Base-by-base conservation (phyloP, 2,329 filamentous ascomycete genomes). In the Niveomyces coronatus region DNA sequence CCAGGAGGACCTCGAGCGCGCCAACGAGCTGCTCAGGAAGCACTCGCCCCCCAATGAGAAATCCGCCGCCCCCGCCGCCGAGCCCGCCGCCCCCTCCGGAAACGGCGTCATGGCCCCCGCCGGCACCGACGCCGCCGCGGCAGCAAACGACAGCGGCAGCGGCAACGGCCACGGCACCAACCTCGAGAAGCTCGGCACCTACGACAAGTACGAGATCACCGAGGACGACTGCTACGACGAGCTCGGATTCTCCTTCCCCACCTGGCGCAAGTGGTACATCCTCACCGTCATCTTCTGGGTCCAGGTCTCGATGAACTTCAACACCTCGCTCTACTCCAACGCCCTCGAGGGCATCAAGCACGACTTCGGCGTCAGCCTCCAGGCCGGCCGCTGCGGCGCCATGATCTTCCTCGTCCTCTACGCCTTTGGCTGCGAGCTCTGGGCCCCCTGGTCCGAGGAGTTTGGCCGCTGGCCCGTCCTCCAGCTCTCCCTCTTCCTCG, bases 381-480 rank as follows among this genome's bases (percentile, higher is more conserved):
- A 85, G 55, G 76, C 72, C 4, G 83, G 79, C 4, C 74, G 83
- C 39, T 72, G 75, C 40, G 85, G 85, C 53, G 82, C 83, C 42
- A 80, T 83, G 62, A 74, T 87, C 45, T 91, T 89, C 62, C 62
- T 93, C 27, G 70, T 91, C 35, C 58, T 79, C 3, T 91, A 93
- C 55, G 85, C 84, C 26, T 88, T 91, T 54, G 85, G 85, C 24
- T 91, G 85, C 55, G 85, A 91, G 57, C 69, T 89, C 0, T 91
- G 85, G 85, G 85, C 85, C 0, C 85, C 85, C 0, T 91, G 85
- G 82, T 83, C 76, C 31, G 85, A 93, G 55, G 85, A 91, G 51
- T 67, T 89, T 35, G 85, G 85, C 15, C 75, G 85, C 35, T 82
- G 78, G 64, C 79, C 79, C 2, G 72, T 91, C 39, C 67, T 89